Conservation (phyloP, 1,139 yeast genomes). For the Magnusiomyces ingens region DNA sequence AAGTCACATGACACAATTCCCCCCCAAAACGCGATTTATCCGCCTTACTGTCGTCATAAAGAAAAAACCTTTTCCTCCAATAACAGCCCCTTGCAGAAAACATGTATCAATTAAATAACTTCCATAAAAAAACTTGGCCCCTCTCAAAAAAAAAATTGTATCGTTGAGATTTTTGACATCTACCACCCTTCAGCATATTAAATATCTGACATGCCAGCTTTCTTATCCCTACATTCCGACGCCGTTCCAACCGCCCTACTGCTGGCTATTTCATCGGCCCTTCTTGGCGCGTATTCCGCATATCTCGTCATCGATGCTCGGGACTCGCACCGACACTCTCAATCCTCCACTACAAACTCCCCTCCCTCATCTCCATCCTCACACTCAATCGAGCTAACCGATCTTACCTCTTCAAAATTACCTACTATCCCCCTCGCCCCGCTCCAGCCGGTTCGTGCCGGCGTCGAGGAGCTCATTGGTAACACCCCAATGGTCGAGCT, state of each 20-base stretch:
- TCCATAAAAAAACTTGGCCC: not conserved
- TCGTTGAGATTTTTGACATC: no score
- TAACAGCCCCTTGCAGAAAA: no score
- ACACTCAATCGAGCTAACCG: not conserved
- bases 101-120: not conserved
- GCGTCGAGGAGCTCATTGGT: conserved; percentile 67
- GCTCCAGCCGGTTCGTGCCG: conserved; percentile 24
- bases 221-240: not conserved
- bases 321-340: no score
- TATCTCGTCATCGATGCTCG: not conserved
- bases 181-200: no score
- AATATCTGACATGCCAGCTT: no score
- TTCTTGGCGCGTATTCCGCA: not conserved
- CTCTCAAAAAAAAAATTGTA: not conserved
- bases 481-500: conserved; percentile 83
- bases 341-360: not conserved
- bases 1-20: no score
- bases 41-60: no score
- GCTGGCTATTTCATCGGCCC: not conserved
- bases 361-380: not conserved
- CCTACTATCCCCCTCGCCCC: not conserved
- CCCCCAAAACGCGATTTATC: no score
- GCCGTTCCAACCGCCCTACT: not conserved
- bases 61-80: no score
- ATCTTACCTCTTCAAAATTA: not conserved